These are phyloP conservation scores for Sicyos baderoa DNA, from an alignment of 306 rosid species.

Conservation along the genomic window DNA sequence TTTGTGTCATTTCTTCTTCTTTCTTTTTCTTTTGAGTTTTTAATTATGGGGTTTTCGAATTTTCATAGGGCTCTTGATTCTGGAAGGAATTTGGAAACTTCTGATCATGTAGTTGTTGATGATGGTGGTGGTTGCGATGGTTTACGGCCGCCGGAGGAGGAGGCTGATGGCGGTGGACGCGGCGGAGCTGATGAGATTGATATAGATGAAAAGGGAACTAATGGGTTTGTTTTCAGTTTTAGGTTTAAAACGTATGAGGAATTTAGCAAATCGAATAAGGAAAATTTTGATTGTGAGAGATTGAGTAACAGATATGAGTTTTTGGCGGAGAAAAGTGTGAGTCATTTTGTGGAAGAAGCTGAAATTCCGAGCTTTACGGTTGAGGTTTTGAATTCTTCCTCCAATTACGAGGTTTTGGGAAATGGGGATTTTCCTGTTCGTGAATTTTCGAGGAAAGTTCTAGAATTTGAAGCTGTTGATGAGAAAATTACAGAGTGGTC, in stretches of 20 bases:
- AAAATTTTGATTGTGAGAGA: slow-evolving; percentile 25
- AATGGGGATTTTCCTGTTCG: slow-evolving; percentile 5
- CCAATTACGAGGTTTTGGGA: slow-evolving; percentile 20
- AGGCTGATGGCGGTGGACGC: slow-evolving; percentile 21
- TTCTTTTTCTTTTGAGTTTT: neutral
- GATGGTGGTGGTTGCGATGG: slow-evolving; percentile 18
- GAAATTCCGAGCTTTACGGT: slow-evolving; percentile 37
- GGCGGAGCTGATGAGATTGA: neutral
- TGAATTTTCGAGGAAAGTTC: slow-evolving; percentile 12
- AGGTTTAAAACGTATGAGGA: slow-evolving; percentile 58
- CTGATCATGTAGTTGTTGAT: no score
- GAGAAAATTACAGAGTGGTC: slow-evolving; percentile 21
- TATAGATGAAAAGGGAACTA: slow-evolving; percentile 28
- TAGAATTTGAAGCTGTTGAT: neutral
- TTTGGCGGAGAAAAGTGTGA: slow-evolving; percentile 29
- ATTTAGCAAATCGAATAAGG: slow-evolving; percentile 21
- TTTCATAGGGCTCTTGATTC: slow-evolving; percentile 31
- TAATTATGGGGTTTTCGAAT: neutral
- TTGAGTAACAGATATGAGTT: slow-evolving; percentile 39
- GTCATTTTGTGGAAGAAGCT: slow-evolving; percentile 45
- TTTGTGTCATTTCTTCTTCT: neutral
- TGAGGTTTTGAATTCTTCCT: slow-evolving; percentile 28
- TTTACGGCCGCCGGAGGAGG: neutral
- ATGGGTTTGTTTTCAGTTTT: slow-evolving; percentile 54
- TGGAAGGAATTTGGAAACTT: slow-evolving; percentile 7